Base-by-base conservation (phyloP, 495 filamentous ascomycete species). In the Aspergillus diversus region DNA sequence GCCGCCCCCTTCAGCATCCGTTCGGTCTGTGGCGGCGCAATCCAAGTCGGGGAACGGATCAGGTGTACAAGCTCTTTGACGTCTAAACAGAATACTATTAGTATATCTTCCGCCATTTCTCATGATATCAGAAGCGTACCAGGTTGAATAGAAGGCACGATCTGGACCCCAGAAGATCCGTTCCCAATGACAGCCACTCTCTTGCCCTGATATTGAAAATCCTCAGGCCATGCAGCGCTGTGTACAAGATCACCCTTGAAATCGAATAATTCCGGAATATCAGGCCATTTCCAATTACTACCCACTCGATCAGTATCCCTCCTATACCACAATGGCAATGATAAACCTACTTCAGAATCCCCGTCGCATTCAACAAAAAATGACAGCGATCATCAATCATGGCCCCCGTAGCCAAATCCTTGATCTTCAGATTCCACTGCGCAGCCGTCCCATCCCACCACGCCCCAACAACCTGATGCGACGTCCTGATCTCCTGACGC, bases 61-160 rank as follows among this genome's bases (percentile, higher is more conserved):
- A 75, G 77, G 12, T 58, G 71, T 17, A 66, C 65, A 6, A 75
- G 61, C 1, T 74, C 67, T 5, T 68, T 59, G 5, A 80, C 79
- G 1, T 61, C 35, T 59, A 42, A 12, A 31, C 43, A 49, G 52
- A 61, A n/a, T 27, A 27, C 2, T 2, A 27, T 27, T 27, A 27
- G 21, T 2, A 27, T 2, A 27, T 27, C 55, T 4, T 39, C 37
- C 37, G 37, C 4, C 13, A 39, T 1, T 48, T 7, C 6, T 1
- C 0, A 48, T 13, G 16, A 48, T 48, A 48, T 9, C n/a, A 16
- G 5, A n/a, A 21, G 17, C 13, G 32, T 5, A 61, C 52, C 51
- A 34, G 79, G 80, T 56, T 86, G 82, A 5, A 89, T 77, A 21
- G 77, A 75, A 0, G 86, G 84, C 6, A 90, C 77, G 12, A 88